Evolutionary conservation across 768 basidiomycete species (phyloP), one percentile per base, ranked within the genome.

Genomic region (Epithele typhae): DNA sequence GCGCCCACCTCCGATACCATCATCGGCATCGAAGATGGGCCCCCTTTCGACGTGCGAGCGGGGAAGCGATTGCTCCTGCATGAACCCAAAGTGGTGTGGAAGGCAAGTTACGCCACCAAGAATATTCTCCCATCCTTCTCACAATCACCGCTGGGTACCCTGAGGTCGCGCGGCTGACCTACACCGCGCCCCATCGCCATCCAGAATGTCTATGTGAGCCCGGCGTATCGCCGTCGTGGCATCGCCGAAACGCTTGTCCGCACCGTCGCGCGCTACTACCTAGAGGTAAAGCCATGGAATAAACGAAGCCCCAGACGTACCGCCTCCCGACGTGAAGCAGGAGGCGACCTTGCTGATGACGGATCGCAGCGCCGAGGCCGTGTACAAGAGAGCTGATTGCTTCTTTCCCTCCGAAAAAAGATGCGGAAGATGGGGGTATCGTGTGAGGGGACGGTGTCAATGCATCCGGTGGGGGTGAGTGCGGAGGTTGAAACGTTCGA

Each of bases 221-320:
- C 27, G 27, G 7, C 14, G 27, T 14, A 30, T 7, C 27, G 27
- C 27, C 27, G 27, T 30, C 27, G 27, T 7, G 57, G 55, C 11
- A 46, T 57, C 19, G 57, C 55, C 3, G 55, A 51, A 23, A 44
- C 53, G 8, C 45, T 58, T 49, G 49, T 56, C 10, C 24, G 49
- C 1, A 48, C 55, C 1, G 18, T 58, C 12, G 48, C 40, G 12
- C 50, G 55, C 17, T 54, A 40, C 46, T 54, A 50, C 46, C 52
- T 57, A 2, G 59, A 57, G 6, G 43, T 55, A 15, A 45, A 33
- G 5, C 43, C 53, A 1, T 44, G 8, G 49, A 36, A 21, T 48
- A 43, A 42, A 9, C 44, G 40, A 21, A 7, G n/a, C 43, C 14
- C 25, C 44, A 18, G 45, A 34, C 2, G 41, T 24, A 15, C 22